Evolutionary conservation across 192 early-diverging fungal species (phyloP), one percentile per base, ranked within the genome.

Genomic region (Mortierella alpina): DNA sequence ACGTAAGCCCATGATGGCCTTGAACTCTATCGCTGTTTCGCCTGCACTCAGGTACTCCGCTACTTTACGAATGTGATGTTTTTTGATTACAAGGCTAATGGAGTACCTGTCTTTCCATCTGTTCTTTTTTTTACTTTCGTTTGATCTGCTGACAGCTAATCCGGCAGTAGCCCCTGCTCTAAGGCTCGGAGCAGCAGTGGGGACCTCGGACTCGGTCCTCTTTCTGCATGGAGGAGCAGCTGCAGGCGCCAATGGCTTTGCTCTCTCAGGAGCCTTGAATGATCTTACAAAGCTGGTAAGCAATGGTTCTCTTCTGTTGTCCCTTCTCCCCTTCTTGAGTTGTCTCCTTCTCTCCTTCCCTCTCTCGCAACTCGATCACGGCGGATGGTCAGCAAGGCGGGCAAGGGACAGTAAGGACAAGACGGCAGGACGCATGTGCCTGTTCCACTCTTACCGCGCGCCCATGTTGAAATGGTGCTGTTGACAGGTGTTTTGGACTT

Each of bases 221-320:
- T 72, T 80, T 68, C 41, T 72, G 6, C 77, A 80, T 23, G 77
- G 77, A 50, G 77, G 77, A 15, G 60, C 61, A 15, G 44, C 53
- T 10, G 77, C 53, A 48, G 65, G 66, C 31, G 5, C 59, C 15
- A 72, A 68, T 68, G 77, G 77, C 7, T 54, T 57, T 18, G 46
- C 70, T 13, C 63, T 52, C 13, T 41, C 77, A 15, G 55, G 53
- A 10, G 70, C 68, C 22, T 60, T 80, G 12, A 72, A 80, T 61
- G 77, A 80, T 64, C 70, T 80, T 13, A 63, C 55, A 20, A 80
- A 80, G 18, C 53, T 80, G 77, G 77, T 72, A 80, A 68, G 62
- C 18, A 59, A 62, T 31, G 31, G 31, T 17, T 31, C 31, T 50
- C 63, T 20, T 12, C 7, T 72, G 2, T 56, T 57, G 1, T 63